Evolutionary conservation across 495 filamentous ascomycete genomes (phyloP), one percentile per base, ranked within the genome.

Genomic region (Podospora australis): DNA sequence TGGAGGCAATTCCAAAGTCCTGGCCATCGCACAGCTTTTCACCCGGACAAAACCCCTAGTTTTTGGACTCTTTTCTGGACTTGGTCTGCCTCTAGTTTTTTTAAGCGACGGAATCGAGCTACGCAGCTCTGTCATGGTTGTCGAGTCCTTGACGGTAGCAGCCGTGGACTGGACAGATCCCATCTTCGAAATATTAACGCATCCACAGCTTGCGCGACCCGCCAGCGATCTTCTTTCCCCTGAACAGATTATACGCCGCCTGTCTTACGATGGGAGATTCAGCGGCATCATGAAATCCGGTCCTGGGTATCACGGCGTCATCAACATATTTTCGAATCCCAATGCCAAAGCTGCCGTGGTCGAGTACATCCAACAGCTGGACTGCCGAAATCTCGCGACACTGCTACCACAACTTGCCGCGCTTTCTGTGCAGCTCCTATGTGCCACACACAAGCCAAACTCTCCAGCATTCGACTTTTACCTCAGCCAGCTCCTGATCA

Each of bases 71-170:
- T 63, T 66, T 21, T 42, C 53, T 0, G 57, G 54, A 1, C 29
- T 61, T 20, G 60, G 60, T 4, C 52, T 40, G 13, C 60, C 63
- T 4, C 43, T 66, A 23, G 39, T 59, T 2, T 47, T 56, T n/a
- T 44, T 66, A 9, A 55, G 57, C 32, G 60, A 66, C 35, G 56
- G 49, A 9, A 53, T 66, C 10, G 63, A 66, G 39, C 45, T 61
- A 16, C 52, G 49, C 14, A 39, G 42, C 3, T 43, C 60, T 16
- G 38, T 66, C 17, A 17, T 66, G 36, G 55, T 63, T 1, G 51
- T 61, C 11, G 30, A 66, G 28, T 56, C 60, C 0, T 44, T 66
- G 8, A 54, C 53, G 1, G 40, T 66, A 8, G 34, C 53, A 2
- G 55, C 63, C 4, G 54, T 59, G 2, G 53, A 61, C 44, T 66